phyloP scores from a whole-genome alignment of 371 early-diverging fungal species.

The Sporodiniella umbellata region DNA sequence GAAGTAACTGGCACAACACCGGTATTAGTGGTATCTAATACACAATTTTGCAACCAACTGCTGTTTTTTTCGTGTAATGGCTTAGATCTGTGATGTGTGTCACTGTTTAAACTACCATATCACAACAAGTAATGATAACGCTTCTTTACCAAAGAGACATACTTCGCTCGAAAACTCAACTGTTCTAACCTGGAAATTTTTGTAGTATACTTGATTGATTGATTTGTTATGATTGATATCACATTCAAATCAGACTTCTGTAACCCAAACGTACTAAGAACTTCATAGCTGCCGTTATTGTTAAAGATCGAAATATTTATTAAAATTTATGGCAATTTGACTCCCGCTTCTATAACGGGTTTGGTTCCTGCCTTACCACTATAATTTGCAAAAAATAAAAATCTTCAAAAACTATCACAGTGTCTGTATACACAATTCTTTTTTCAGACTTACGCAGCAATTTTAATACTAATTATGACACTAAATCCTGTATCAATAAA shows the following conservation, averaged over 20 bases:
- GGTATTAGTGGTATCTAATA: background rate
- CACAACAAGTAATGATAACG: background rate
- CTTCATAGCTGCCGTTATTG: background rate
- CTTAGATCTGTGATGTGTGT: background rate
- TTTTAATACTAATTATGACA: background rate
- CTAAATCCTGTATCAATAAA: constrained; percentile 1
- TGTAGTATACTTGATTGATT: background rate
- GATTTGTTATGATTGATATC: background rate
- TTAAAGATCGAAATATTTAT: constrained; percentile 3
- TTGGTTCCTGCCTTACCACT: background rate
- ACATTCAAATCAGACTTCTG: background rate
- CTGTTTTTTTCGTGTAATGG: background rate
- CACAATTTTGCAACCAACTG: background rate
- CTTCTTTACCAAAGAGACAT: background rate
- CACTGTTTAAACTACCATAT: background rate
- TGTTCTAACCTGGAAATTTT: background rate
- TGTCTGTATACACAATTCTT: background rate
- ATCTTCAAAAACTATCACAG: background rate
- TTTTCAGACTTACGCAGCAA: background rate
- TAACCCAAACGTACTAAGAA: background rate
- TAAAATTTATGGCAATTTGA: constrained; percentile 12
- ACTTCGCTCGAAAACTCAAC: constrained; percentile 1
- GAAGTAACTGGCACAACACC: background rate
- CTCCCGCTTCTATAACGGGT: background rate
- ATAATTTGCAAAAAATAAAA: background rate